Percentiles rank a stretch among this genome's conserved stretches.
phyloP scores from a whole-genome alignment of 306 rosid species.

The Bauhinia variegata region DNA sequence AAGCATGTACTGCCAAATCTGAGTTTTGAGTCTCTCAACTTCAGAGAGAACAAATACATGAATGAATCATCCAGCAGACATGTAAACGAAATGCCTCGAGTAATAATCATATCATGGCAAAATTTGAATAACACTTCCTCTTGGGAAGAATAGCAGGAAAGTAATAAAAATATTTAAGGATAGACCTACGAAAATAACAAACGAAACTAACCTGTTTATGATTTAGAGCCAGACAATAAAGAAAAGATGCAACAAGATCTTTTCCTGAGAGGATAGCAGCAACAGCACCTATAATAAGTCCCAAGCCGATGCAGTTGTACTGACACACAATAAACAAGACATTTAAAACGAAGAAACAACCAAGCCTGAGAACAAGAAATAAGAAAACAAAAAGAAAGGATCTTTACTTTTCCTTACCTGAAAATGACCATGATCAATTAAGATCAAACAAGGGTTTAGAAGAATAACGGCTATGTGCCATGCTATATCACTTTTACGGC shows the following conservation, averaged over 20 bases:
- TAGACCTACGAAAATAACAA: too few relatives aligned
- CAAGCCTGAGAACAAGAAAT: background rate
- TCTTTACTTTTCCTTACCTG: slow-evolving; percentile 55
- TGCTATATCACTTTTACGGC: slow-evolving; percentile 56
- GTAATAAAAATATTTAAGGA: too few relatives aligned
- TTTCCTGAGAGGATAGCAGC: slow-evolving; percentile 67
- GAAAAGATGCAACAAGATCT: slow-evolving; percentile 65
- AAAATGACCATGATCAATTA: slow-evolving; percentile 89
- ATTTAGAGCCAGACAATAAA: slow-evolving; percentile 76
- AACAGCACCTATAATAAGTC: slow-evolving; percentile 77
- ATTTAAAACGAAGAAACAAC: slow-evolving; percentile 11
- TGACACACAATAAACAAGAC: slow-evolving; percentile 40
- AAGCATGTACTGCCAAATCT: slow-evolving; percentile 2
- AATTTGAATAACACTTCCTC: too few relatives aligned
- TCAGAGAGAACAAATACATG: slow-evolving; percentile 10
- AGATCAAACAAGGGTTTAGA: slow-evolving; percentile 72
- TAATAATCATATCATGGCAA: background rate
- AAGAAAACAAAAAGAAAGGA: too few relatives aligned
- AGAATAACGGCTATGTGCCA: slow-evolving; percentile 73
- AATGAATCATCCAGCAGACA: slow-evolving; percentile 7
- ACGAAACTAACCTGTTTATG: slow-evolving; percentile 83
- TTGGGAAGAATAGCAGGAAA: too few relatives aligned
- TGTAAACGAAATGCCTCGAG: background rate
- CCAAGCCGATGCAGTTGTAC: slow-evolving; percentile 92
- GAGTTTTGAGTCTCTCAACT: background rate